These are phyloP conservation scores for Alternaria solani DNA, from an alignment of 2,329 filamentous ascomycete species.

Conservation along the genomic window DNA sequence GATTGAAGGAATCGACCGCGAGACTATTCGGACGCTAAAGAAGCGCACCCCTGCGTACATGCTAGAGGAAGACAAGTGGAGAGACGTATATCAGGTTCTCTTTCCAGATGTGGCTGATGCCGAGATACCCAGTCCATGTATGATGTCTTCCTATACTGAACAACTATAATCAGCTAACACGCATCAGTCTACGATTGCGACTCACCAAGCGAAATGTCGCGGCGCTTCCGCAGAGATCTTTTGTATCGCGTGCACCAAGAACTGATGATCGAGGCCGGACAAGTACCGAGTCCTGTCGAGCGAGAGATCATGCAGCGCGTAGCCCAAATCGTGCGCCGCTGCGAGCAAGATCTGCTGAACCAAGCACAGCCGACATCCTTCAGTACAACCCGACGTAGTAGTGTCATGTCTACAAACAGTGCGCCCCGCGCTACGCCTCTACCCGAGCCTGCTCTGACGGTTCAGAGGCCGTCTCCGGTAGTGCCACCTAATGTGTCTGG, in stretches of 20 bases:
- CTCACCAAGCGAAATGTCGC: conserved; percentile 34
- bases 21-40: conserved; percentile 47
- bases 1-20: conserved; percentile 51
- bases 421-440: conserved; percentile 8
- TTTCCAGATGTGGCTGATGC: conserved; percentile 45
- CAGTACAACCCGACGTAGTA: conserved; percentile 3
- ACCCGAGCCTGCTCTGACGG: background rate
- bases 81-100: conserved; percentile 49
- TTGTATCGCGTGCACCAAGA: conserved; percentile 43
- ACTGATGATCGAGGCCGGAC: conserved; percentile 38
- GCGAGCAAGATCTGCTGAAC: conserved; percentile 35
- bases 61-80: conserved; percentile 52
- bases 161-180: conserved; percentile 2
- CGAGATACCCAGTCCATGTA: conserved; percentile 49
- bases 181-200: conserved; percentile 46
- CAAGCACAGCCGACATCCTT: conserved; percentile 11
- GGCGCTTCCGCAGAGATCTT: conserved; percentile 47
- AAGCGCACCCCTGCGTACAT: conserved; percentile 43
- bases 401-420: conserved; percentile 9
- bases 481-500: background rate
- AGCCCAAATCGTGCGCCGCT: conserved; percentile 38
- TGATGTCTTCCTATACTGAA: conserved; percentile 4
- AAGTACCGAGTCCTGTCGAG: conserved; percentile 30
- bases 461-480: background rate
- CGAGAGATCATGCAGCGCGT: conserved; percentile 39